Evolutionary conservation across 2,329 filamentous ascomycete genomes (phyloP).

Genomic region (Tolypocladium ophioglossoides): DNA sequence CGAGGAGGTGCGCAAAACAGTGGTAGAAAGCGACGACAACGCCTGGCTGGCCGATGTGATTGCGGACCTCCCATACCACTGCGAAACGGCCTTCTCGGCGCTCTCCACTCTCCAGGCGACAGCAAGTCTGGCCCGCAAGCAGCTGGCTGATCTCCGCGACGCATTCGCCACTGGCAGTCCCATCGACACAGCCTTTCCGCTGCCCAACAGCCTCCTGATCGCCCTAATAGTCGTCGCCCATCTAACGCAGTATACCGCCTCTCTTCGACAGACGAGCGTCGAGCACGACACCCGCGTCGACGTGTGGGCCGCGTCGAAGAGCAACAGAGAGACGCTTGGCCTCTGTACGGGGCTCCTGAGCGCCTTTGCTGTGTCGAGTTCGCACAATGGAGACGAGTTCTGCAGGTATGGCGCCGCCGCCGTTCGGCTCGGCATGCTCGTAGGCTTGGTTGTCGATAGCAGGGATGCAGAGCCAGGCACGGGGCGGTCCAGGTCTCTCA

Average conservation of each 20-base stretch:
- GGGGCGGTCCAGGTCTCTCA: not conserved
- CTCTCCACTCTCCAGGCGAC: not conserved
- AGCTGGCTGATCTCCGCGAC: not conserved
- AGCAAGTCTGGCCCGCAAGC: not conserved
- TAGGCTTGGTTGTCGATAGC: conserved; percentile 25
- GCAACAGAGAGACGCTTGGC: conserved; percentile 12
- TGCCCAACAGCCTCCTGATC: conserved; percentile 23
- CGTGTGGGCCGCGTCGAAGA: not conserved
- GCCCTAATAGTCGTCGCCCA: conserved; percentile 27
- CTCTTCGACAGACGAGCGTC: not conserved
- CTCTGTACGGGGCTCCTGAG: conserved; percentile 29
- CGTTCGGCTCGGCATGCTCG: conserved; percentile 25
- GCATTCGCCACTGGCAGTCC: not conserved
- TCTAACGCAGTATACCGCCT: conserved; percentile 18
- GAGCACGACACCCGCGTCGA: not conserved
- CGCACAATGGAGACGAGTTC: conserved; percentile 16
- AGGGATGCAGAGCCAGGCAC: conserved; percentile 10
- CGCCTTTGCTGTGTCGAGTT: conserved; percentile 23
- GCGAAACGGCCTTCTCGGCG: not conserved
- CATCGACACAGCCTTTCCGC: not conserved
- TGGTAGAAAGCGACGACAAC: not conserved
- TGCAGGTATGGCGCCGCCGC: conserved; percentile 23
- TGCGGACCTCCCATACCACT: not conserved
- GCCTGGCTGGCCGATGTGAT: not conserved
- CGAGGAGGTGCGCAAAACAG: not conserved